These are phyloP conservation scores for Coemansia sp. DNA, from an alignment of 192 early-diverging fungal species.

Conservation along the genomic window DNA sequence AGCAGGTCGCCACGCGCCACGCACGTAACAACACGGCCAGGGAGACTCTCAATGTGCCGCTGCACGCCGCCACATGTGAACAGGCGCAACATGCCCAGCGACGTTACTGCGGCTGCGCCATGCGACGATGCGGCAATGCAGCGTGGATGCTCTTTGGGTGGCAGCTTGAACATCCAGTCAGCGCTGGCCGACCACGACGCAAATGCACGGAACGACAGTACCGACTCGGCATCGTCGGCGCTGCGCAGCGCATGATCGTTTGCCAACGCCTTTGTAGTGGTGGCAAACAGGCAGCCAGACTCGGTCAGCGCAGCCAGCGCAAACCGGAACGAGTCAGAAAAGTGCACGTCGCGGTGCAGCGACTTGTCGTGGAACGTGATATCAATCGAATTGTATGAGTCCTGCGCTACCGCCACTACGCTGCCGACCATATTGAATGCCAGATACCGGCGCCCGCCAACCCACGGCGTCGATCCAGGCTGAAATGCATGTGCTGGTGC, in stretches of 20 bases:
- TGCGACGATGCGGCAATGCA: slow-evolving; percentile 71
- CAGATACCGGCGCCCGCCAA: slow-evolving; percentile 61
- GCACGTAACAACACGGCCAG: slow-evolving; percentile 52
- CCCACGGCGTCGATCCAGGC: slow-evolving; percentile 73
- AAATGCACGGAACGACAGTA: slow-evolving; percentile 71
- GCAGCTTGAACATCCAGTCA: slow-evolving; percentile 77
- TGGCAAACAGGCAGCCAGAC: slow-evolving; percentile 71
- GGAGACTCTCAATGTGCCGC: slow-evolving; percentile 65
- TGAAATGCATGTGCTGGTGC: slow-evolving; percentile 64
- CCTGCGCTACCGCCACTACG: slow-evolving; percentile 71
- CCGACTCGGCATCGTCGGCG: slow-evolving; percentile 55
- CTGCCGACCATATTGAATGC: slow-evolving; percentile 86
- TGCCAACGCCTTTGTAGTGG: slow-evolving; percentile 40
- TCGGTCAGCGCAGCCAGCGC: slow-evolving; percentile 73
- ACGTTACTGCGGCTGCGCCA: slow-evolving; percentile 71
- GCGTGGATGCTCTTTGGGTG: slow-evolving; percentile 66
- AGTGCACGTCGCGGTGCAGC: slow-evolving; percentile 72
- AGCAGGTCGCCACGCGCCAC: slow-evolving; percentile 39
- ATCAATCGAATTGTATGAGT: slow-evolving; percentile 72
- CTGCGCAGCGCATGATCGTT: slow-evolving; percentile 52
- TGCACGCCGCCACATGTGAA: slow-evolving; percentile 82
- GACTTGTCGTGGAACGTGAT: slow-evolving; percentile 90
- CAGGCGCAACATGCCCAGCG: slow-evolving; percentile 71
- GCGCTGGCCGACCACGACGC: slow-evolving; percentile 67
- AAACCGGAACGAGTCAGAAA: slow-evolving; percentile 73